Percentiles rank a stretch among this genome's conserved stretches.
These are phyloP conservation scores for Penicillium sp. DNA, from an alignment of 2,329 filamentous ascomycete species.

Conservation along the genomic window DNA sequence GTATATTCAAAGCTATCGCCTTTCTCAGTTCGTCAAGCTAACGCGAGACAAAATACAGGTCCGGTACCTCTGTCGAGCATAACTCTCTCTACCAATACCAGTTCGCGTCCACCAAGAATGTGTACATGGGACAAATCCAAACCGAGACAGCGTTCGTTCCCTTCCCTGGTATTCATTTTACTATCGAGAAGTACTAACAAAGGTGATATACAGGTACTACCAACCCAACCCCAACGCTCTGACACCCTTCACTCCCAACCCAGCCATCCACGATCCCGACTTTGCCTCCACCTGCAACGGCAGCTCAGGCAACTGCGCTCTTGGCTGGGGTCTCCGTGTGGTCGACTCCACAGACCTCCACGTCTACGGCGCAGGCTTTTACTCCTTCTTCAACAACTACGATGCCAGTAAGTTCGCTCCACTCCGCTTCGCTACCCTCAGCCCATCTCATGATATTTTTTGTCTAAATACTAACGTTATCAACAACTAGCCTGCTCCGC, in stretches of 20 bases:
- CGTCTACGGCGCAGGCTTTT: background rate
- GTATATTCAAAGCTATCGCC: background rate
- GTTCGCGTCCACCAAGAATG: background rate
- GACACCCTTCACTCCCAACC: background rate
- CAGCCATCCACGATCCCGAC: background rate
- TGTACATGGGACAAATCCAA: background rate
- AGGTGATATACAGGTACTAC: background rate
- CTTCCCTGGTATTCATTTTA: background rate
- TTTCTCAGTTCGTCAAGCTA: background rate
- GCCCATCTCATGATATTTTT: no score
- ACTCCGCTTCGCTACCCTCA: background rate
- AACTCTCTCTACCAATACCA: background rate
- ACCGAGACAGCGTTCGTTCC: background rate
- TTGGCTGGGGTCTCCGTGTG: background rate
- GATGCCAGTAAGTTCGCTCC: background rate
- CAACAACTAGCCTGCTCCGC: background rate
- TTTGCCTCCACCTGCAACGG: background rate
- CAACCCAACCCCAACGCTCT: background rate
- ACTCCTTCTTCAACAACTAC: background rate
- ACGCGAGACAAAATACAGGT: background rate
- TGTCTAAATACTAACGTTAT: background rate
- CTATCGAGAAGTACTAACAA: background rate
- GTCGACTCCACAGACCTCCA: background rate
- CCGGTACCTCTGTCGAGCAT: background rate
- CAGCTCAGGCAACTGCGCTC: background rate